Evolutionary conservation across 352 stramenopile species (phyloP), one percentile per base, ranked within the genome.

Genomic region (Pythium coloratum): DNA sequence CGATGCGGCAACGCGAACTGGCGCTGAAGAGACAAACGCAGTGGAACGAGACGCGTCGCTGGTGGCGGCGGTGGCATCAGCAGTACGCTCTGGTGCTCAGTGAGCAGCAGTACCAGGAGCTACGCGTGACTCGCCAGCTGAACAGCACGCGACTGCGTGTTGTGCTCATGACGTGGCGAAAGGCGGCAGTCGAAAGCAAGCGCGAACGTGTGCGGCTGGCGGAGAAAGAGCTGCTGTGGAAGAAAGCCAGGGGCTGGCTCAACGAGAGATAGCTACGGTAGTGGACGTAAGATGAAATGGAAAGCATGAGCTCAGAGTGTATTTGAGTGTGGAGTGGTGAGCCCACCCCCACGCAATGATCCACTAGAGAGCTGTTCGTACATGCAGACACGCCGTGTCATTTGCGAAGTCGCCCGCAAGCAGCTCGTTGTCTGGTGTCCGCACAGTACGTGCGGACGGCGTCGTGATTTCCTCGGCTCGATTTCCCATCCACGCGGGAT

Each of bases 401-500:
- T 30, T 32, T 53, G 13, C 46, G 46, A 53, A 53, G 46, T 53
- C 46, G 20, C 46, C 46, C 46, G 8, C 14, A 10, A 53, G 46
- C 46, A 32, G 46, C 46, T 53, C 46, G 18, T 53, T 53, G 46
- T 53, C 46, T 53, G 46, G 46, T 53, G 18, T 53, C 46, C 51
- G 42, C 51, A 58, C 33, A n/a, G 55, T 33, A n/a, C 14, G 36
- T 14, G 56, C 38, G 56, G 14, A 49, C 24, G 24, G 24, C 57
- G 42, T 55, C 55, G 20, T 56, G 24, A 34, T 57, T 64, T 75
- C 60, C 70, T 91, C 81, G 69, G 82, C 78, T 89, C 82, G 20
- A 86, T 86, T 87, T 88, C 82, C 78, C 78, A 84, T 84, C 79
- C 71, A 38, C 50, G 65, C 67, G 59, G 72, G 79, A 89, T 91